These are phyloP conservation scores for Hypericum perforatum DNA, from an alignment of 345 rosid genomes.

Conservation along the genomic window DNA sequence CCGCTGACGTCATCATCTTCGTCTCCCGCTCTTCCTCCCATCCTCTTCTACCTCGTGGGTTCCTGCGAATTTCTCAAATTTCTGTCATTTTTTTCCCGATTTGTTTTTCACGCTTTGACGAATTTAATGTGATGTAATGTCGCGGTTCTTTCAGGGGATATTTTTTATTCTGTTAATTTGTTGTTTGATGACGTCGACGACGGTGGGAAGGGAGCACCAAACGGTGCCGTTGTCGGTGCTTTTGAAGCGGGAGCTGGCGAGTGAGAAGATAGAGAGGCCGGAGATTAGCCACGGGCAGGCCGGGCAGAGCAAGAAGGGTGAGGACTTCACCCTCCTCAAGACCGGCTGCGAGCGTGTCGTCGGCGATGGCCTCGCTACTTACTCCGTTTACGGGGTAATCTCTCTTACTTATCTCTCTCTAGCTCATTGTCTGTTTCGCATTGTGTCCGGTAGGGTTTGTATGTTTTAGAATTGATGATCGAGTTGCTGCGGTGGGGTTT, in stretches of 20 bases:
- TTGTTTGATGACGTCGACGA: constrained; percentile 28
- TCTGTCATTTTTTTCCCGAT: no score
- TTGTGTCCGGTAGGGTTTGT: no score
- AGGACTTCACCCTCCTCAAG: constrained; percentile 68
- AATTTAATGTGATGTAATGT: no score
- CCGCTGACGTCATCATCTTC: neutral
- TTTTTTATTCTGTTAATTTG: no score
- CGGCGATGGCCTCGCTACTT: constrained; percentile 78
- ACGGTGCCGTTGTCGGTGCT: constrained; percentile 85
- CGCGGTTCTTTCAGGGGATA: no score
- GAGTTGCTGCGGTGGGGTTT: no score
- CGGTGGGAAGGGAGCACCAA: constrained; percentile 54
- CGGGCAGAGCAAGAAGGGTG: constrained; percentile 94
- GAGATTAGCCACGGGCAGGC: constrained; percentile 75
- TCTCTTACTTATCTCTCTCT: no score
- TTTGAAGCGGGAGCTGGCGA: constrained; percentile 77
- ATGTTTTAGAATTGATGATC: no score
- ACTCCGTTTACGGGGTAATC: constrained; percentile 76
- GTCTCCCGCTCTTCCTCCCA: constrained; percentile 12
- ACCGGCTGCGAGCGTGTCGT: constrained; percentile 66
- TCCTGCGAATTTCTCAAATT: neutral
- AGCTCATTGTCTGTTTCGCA: no score
- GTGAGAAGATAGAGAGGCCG: constrained; percentile 69
- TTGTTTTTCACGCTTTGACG: no score
- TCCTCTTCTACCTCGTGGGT: neutral